Percentiles rank a stretch among this genome's conserved stretches.
These are phyloP conservation scores for Wickerhamomyces pijperi DNA, from an alignment of 805 yeast species.

Conservation along the genomic window DNA sequence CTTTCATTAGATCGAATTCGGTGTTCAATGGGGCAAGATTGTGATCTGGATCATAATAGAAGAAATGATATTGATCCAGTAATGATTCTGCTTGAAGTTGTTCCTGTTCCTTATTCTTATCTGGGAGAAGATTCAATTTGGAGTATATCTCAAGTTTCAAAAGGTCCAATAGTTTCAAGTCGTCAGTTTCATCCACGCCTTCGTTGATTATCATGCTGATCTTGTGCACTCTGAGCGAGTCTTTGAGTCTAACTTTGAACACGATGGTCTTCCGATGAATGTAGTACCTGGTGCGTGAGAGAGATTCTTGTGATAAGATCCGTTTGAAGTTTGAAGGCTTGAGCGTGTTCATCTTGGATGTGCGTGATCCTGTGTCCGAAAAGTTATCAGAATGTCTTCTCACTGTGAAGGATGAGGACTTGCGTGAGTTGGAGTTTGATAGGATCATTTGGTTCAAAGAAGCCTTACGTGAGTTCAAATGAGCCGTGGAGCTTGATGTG, in stretches of 20 bases:
- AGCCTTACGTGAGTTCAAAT: background rate
- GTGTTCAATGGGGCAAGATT: conserved; percentile 13
- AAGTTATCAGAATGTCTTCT: conserved; percentile 7
- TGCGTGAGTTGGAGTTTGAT: conserved; percentile 9
- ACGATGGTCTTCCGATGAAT: conserved; percentile 10
- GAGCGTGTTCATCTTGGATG: background rate
- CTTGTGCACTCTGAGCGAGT: conserved; percentile 9
- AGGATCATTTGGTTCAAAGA: conserved; percentile 7
- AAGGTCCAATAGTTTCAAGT: conserved; percentile 12
- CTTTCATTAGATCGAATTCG: background rate
- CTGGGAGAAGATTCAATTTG: conserved; percentile 12
- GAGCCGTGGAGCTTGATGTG: conserved; percentile 5
- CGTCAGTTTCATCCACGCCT: conserved; percentile 12
- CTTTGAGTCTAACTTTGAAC: conserved; percentile 12
- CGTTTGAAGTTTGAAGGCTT: conserved; percentile 4
- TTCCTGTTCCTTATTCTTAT: too few relatives aligned
- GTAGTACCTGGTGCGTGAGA: conserved; percentile 14
- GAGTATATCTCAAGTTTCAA: conserved; percentile 15
- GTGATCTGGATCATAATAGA: conserved; percentile 28
- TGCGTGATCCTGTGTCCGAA: conserved; percentile 1
- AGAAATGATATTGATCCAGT: conserved; percentile 15
- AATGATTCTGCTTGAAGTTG: too few relatives aligned
- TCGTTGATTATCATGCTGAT: conserved; percentile 15
- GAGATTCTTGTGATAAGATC: conserved; percentile 14
- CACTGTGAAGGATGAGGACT: conserved; percentile 8